phyloP scores from a whole-genome alignment of 2,329 filamentous ascomycete genomes.

The Aspergillus hortae region DNA sequence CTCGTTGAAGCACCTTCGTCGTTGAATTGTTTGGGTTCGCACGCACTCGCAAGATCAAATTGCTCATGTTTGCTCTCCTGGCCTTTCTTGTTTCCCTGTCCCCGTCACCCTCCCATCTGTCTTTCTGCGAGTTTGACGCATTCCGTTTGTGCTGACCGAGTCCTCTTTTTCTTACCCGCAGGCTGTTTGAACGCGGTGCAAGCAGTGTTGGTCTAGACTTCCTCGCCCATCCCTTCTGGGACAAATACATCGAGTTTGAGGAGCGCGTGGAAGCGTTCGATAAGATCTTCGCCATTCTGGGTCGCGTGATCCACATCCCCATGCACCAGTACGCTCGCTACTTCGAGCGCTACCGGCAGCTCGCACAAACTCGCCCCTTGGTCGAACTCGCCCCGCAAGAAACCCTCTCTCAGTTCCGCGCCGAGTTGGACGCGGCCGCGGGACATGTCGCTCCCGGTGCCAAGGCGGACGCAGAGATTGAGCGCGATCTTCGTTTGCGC shows the following conservation, averaged over 20 bases:
- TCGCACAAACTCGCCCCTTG: constrained; percentile 70
- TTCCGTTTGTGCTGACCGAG: constrained; percentile 38
- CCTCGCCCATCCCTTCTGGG: constrained; percentile 93
- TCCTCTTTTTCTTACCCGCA: constrained; percentile 36
- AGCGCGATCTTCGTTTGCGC: constrained; percentile 75
- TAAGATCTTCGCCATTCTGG: constrained; percentile 78
- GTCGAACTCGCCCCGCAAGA: constrained; percentile 68
- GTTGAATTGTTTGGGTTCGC: constrained; percentile 39
- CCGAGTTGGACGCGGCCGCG: constrained; percentile 62
- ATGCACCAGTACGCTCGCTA: constrained; percentile 96
- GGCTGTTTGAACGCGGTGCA: constrained; percentile 88
- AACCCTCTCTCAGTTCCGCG: constrained; percentile 63
- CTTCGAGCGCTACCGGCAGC: constrained; percentile 81
- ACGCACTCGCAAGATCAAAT: constrained; percentile 32
- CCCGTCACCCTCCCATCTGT: constrained; percentile 29
- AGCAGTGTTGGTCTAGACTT: constrained; percentile 87
- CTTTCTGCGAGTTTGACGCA: constrained; percentile 6
- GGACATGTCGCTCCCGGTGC: constrained; percentile 39
- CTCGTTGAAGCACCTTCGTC: constrained; percentile 29
- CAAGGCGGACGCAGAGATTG: constrained; percentile 72
- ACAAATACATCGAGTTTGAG: constrained; percentile 97
- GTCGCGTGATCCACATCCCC: constrained; percentile 80
- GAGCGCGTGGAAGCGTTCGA: constrained; percentile 82
- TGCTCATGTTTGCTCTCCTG: constrained; percentile 47
- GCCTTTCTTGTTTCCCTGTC: constrained; percentile 35